Evolutionary conservation across 2,329 filamentous ascomycete species (phyloP).

Genomic region (Calonectria henricotiae): DNA sequence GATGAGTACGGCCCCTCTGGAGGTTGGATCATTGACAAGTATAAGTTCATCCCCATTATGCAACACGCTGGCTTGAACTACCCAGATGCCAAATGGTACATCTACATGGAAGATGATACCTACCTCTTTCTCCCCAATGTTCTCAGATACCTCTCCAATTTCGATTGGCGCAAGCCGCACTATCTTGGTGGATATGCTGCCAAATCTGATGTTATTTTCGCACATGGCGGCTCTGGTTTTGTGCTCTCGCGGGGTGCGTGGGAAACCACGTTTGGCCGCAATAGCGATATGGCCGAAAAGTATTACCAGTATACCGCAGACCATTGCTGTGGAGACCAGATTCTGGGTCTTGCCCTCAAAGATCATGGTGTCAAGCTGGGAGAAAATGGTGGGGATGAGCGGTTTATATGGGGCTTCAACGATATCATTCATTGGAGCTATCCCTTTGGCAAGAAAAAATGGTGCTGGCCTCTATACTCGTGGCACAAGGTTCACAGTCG

Average conservation of each 20-base stretch:
- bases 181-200: constrained; percentile 50
- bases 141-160: constrained; percentile 41
- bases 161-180: constrained; percentile 45
- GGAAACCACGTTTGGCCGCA: constrained; percentile 47
- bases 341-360: constrained; percentile 44
- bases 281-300: constrained; percentile 42
- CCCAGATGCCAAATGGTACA: constrained; percentile 50
- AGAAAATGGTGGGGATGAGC: constrained; percentile 49
- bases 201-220: constrained; percentile 49
- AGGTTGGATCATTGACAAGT: constrained; percentile 52
- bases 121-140: constrained; percentile 49
- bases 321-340: constrained; percentile 52
- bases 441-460: constrained; percentile 46
- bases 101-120: constrained; percentile 51
- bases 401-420: constrained; percentile 51
- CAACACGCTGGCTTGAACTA: constrained; percentile 48
- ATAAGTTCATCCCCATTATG: constrained; percentile 51
- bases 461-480: constrained; percentile 49
- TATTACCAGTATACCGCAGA: constrained; percentile 47
- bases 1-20: constrained; percentile 49
- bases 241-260: constrained; percentile 48
- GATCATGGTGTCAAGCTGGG: constrained; percentile 48
- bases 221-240: constrained; percentile 50
- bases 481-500: constrained; percentile 51
- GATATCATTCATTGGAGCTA: constrained; percentile 49